A percentile compares a stretch with the other conserved stretches of the same genome.
phyloP scores from a whole-genome alignment of 2,329 filamentous ascomycete genomes.

The Hysterium pulicare region DNA sequence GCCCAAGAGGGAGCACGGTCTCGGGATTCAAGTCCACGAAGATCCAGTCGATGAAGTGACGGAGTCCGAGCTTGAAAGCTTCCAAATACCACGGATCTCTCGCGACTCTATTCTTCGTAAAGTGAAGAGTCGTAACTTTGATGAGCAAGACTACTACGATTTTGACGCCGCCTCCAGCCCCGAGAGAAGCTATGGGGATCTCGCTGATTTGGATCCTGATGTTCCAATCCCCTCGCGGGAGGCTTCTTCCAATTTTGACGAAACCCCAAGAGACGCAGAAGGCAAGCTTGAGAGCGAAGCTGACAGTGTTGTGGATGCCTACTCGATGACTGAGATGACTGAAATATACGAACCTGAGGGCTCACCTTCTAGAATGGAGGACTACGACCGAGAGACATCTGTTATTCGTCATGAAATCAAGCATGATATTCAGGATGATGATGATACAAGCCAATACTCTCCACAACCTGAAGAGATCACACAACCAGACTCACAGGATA shows the following conservation, averaged over 20 bases:
- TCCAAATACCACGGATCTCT: slow-evolving; percentile 76
- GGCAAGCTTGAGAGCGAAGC: slow-evolving; percentile 56
- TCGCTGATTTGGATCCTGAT: slow-evolving; percentile 72
- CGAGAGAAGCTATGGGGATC: slow-evolving; percentile 52
- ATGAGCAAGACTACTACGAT: slow-evolving; percentile 41
- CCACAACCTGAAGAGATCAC: slow-evolving; percentile 33
- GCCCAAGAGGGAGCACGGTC: slow-evolving; percentile 19
- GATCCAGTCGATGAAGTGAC: slow-evolving; percentile 35
- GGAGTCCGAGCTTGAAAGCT: slow-evolving; percentile 46
- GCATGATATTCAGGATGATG: slow-evolving; percentile 40
- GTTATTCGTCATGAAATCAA: slow-evolving; percentile 54
- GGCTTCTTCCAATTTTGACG: slow-evolving; percentile 57
- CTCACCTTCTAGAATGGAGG: slow-evolving; percentile 46
- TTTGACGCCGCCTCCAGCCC: slow-evolving; percentile 50
- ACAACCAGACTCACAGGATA: slow-evolving; percentile 32
- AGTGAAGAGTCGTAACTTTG: slow-evolving; percentile 64
- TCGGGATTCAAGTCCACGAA: slow-evolving; percentile 31
- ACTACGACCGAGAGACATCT: slow-evolving; percentile 47
- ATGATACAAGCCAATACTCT: slow-evolving; percentile 59
- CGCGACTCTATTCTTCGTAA: slow-evolving; percentile 90
- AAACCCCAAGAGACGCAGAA: slow-evolving; percentile 59
- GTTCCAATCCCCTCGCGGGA: slow-evolving; percentile 86
- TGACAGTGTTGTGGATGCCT: slow-evolving; percentile 54
- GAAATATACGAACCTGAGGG: slow-evolving; percentile 58
- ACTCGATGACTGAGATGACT: slow-evolving; percentile 53